Base-by-base conservation (phyloP, 2,329 filamentous ascomycete genomes). In the Teratosphaeria viscida region DNA sequence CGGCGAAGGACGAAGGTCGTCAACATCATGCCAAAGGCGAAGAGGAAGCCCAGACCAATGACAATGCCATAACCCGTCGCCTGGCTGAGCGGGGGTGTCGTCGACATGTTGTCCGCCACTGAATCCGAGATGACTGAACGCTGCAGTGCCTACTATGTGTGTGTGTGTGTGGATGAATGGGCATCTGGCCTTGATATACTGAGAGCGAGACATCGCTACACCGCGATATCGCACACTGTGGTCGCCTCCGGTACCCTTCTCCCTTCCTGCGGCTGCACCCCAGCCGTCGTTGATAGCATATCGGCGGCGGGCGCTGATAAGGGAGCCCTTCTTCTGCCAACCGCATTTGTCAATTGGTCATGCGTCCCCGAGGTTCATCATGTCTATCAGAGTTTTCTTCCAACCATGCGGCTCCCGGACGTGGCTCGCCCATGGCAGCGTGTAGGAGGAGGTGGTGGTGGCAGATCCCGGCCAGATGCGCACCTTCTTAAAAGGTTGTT, bases 1-100 rank as follows among this genome's bases (percentile, higher is more conserved):
- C 84, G 78, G 69, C 85, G 87, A 60, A 89, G 75, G 32, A 87
- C 80, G 73, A 85, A 86, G 1, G 86, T 89, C n/a, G 85, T 85
- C 57, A 83, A 75, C 67, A 88, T 88, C 86, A 89, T 89, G 62
- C 86, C 84, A 60, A 91, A 6, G 32, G 57, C 57, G 53, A 59
- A 59, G 7, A 59, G 34, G 27, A 59, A 59, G 6, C 57, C 57
- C 1, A 59, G 32, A 32, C 52, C 57, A 27, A 59, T 49, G 14
- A 55, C 39, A 8, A 59, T 32, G 32, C 57, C 57, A 55, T 59
- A 59, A 49, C 57, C 52, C 10, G 47, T 58, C 6, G 57, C 43
- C 56, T 52, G 37, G 27, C 37, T 57, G 23, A 57, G 47, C 27
- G 43, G 56, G 16, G 53, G 53, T 54, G 53, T 32, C 1, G 53